These are phyloP conservation scores for Rostrohypoxylon terebratum DNA, from an alignment of 495 filamentous ascomycete genomes.

Conservation along the genomic window DNA sequence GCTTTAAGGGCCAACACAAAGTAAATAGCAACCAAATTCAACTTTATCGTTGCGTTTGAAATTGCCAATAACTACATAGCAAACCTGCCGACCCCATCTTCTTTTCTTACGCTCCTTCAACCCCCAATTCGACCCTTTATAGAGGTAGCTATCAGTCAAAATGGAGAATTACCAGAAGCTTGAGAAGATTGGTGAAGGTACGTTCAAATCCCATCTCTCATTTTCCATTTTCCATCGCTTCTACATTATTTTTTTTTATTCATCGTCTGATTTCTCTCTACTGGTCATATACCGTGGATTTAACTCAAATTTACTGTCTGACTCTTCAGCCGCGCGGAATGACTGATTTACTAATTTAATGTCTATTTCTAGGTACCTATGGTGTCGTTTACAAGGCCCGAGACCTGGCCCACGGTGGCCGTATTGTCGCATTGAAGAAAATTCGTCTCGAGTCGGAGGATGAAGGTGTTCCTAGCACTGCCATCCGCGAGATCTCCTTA, in stretches of 20 bases:
- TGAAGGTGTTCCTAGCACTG: conserved; percentile 95
- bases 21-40: conserved; percentile 42
- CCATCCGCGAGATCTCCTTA: conserved; percentile 95
- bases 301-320: not conserved
- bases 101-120: conserved; percentile 29
- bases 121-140: conserved; percentile 14
- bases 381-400: conserved; percentile 94
- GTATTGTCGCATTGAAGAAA: conserved; percentile 96
- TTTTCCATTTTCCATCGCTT: not conserved
- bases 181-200: conserved; percentile 99
- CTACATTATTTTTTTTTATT: not conserved
- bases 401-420: conserved; percentile 78
- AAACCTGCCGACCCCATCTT: conserved; percentile 12
- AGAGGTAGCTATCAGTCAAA: conserved; percentile 17
- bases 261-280: conserved; percentile 9
- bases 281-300: not conserved
- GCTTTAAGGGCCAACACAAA: conserved; percentile 8
- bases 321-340: not conserved
- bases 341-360: conserved; percentile 12
- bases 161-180: conserved; percentile 99
- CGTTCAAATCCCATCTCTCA: conserved; percentile 33
- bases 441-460: conserved; percentile 97
- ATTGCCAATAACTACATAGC: conserved; percentile 10
- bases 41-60: conserved; percentile 19
- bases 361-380: conserved; percentile 75